Evolutionary conservation across 371 early-diverging fungal genomes (phyloP), one percentile per base, ranked within the genome.

Genomic region (Haplosporangium sp.): DNA sequence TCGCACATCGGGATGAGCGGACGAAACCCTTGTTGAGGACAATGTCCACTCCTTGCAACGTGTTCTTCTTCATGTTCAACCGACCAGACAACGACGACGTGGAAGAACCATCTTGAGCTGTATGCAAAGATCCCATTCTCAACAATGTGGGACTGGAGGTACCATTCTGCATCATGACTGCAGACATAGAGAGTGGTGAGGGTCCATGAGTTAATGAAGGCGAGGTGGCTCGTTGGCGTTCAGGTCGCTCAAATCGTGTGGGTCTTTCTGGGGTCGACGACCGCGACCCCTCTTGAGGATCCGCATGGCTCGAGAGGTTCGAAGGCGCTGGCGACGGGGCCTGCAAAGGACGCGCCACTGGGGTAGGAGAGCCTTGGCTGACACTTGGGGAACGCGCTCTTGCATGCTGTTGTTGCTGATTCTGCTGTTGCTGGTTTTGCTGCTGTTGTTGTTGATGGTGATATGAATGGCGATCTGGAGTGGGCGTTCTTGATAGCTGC

Each of bases 171-270:
- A 59, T 20, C 67, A 76, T 63, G 41, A 71, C 43, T 2, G 71
- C 67, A 23, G 80, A 73, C 54, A 79, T 38, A 1, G 80, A 79
- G 21, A 79, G 37, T 2, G 80, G 80, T 45, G 80, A 79, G 1
- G 80, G 80, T 1, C 80, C 80, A 64, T 73, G 80, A 13, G 73
- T 73, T 66, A 79, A 43, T 5, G 73, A 37, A 12, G 80, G 80
- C 1, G 80, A 79, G 5, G 65, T 65, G 18, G 73, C 73, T 36
- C 80, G 51, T 23, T 79, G 83, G 55, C 76, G 62, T 21, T 70
- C 76, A 10, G 84, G 79, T 9, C 86, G 83, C 8, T 79, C 73
- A 5, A 85, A 63, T 13, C 73, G 80, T 43, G 67, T 74, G 37
- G 73, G 67, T 18, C 81, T 77, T 20, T 70, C 84, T 29, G 82